Evolutionary conservation across 257 asterid species (phyloP).

Genomic region (Przewalskia tangutica): DNA sequence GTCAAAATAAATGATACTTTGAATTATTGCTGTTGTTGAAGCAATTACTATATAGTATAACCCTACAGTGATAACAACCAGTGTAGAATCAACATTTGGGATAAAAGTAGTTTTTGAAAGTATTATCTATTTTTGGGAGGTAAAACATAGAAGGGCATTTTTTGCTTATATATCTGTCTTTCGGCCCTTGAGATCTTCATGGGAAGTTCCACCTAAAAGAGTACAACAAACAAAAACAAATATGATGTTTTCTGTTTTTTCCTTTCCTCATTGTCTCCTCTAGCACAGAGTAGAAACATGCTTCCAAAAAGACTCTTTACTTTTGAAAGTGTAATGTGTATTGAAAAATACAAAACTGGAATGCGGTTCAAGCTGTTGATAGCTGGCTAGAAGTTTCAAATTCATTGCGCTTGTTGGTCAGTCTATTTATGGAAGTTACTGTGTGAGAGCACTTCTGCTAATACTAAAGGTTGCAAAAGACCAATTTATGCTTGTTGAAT

Average conservation of each 20-base stretch:
- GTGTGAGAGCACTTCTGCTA: not conserved
- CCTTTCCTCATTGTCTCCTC: not conserved
- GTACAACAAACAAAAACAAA: not conserved
- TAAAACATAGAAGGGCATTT: not conserved
- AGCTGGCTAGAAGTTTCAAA: not conserved
- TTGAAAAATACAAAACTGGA: not conserved
- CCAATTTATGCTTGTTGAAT: not conserved
- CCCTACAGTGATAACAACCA: not conserved
- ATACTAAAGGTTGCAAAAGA: not conserved
- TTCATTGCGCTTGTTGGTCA: not conserved
- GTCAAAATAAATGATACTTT: slow-evolving; percentile 1
- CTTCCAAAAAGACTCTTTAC: not conserved
- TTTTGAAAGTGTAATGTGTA: not conserved
- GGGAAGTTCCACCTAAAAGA: not conserved
- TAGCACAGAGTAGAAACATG: not conserved
- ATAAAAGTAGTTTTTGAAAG: not conserved
- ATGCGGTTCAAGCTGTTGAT: not conserved
- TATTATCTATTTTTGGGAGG: not conserved
- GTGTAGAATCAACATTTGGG: not conserved
- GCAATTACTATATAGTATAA: not conserved
- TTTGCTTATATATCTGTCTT: not conserved
- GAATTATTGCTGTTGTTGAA: not conserved
- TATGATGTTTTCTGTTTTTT: not conserved
- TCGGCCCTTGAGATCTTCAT: not conserved
- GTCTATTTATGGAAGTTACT: not conserved